Base-by-base conservation (phyloP, 768 basidiomycete species). In the Glaciozyma antarctica region DNA sequence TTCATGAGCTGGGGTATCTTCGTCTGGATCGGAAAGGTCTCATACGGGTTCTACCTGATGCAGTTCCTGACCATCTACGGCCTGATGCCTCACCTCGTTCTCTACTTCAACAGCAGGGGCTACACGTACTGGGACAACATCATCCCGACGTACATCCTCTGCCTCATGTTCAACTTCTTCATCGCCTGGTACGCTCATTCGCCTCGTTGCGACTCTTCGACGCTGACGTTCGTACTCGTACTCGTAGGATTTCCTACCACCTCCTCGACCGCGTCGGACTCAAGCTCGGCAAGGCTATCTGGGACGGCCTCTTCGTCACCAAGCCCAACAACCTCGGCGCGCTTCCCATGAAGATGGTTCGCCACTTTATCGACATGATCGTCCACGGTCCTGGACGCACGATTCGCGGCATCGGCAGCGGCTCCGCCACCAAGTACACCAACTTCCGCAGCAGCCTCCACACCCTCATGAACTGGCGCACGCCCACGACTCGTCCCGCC, bases 11-110 rank as follows among this genome's bases (percentile, higher is more conserved):
- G 74, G 74, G 51, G 66, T 17, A n/a, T 75, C 55, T 75, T 75
- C 69, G 63, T 65, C 66, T 75, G 74, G 74, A 61, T 75, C 67
- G 74, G 74, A 58, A 75, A 75, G 62, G 72, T 75, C 47, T 74
- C 74, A 47, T 75, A 74, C 67, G 74, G 74, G 15, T 75, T 75
- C 73, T 74, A 74, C 70, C 69, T 75, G 45, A 74, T 75, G 71
- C 74, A 75, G 67, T 75, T 73, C 74, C 69, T 75, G 61, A 72
- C 72, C 47, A 63, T 75, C 52, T 75, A 75, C 68, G 65, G 66
- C 52, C 57, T 75, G 65, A 73, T 74, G 72, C 74, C 74, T 21
- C 72, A 69, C 62, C 64, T 75, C 67, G 53, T 73, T 64, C 71
- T 75, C 61, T 58, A 70, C 64, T 72, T 75, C 56, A 58, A 65